Conservation (phyloP, 83 land plant species). For the Larix sibirica region DNA sequence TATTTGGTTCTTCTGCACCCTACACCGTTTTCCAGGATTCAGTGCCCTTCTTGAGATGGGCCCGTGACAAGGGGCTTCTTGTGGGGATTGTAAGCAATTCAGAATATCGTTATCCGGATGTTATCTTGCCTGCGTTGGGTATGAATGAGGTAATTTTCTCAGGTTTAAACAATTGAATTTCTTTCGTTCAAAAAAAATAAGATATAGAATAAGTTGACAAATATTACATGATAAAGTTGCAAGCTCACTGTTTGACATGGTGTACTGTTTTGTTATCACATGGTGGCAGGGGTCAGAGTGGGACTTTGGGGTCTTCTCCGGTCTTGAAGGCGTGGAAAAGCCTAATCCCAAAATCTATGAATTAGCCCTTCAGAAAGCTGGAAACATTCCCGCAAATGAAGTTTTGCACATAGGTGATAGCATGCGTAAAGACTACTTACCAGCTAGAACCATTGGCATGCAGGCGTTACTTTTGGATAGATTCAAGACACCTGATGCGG, state of each 20-base stretch:
- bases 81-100: conserved; percentile 94
- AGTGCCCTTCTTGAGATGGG: conserved; percentile 84
- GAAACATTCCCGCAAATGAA: conserved; percentile 66
- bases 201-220: not conserved
- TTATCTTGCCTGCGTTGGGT: conserved; percentile 82
- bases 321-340: conserved; percentile 90
- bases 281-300: conserved; percentile 81
- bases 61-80: conserved; percentile 61
- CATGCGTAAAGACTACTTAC: conserved; percentile 76
- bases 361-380: conserved; percentile 79
- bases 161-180: not conserved
- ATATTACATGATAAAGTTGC: not conserved
- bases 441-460: conserved; percentile 83
- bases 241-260: not conserved
- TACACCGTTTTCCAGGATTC: conserved; percentile 79
- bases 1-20: conserved; percentile 92
- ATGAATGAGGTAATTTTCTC: conserved; percentile 55
- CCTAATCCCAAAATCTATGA: conserved; percentile 82
- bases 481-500: conserved; percentile 74
- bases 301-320: conserved; percentile 98
- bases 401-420: conserved; percentile 90
- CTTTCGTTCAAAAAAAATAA: not conserved
- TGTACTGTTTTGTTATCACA: not conserved
- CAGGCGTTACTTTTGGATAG: conserved; percentile 79
- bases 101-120: conserved; percentile 83